Conservation (phyloP, 225 moss, liverwort and hornwort genomes). For the Takakia lepidozioides region DNA sequence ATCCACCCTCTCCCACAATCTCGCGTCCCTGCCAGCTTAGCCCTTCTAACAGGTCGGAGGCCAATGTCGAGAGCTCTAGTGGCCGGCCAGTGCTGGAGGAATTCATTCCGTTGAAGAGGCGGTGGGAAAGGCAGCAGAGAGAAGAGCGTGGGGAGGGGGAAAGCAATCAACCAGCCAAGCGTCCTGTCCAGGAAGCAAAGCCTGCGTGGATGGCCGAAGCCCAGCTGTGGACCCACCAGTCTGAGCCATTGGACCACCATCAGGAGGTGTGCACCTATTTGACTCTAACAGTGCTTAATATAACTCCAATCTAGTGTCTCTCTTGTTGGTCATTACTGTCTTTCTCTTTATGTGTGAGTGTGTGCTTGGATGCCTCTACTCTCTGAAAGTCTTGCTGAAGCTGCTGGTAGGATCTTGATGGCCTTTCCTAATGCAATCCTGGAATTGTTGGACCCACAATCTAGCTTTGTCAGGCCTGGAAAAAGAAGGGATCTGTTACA, state of each 20-base stretch:
- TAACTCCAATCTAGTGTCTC: too few relatives aligned
- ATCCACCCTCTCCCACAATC: constrained; percentile 24
- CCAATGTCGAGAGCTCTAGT: constrained; percentile 41
- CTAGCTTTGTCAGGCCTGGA: too few relatives aligned
- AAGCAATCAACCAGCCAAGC: constrained; percentile 19
- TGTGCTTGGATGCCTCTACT: too few relatives aligned
- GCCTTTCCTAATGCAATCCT: too few relatives aligned
- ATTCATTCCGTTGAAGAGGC: constrained; percentile 61
- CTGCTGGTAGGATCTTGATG: too few relatives aligned
- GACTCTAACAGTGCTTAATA: neutral
- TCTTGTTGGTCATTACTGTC: neutral
- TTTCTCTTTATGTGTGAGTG: too few relatives aligned
- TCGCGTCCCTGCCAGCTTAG: constrained; percentile 28
- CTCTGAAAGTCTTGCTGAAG: too few relatives aligned
- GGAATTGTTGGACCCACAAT: too few relatives aligned
- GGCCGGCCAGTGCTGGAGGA: constrained; percentile 48
- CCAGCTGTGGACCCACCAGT: constrained; percentile 79
- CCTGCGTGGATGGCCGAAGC: constrained; percentile 99
- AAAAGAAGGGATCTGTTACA: too few relatives aligned
- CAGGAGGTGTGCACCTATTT: constrained; percentile 26
- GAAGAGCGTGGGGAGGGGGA: constrained; percentile 22
- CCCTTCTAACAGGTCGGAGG: constrained; percentile 26
- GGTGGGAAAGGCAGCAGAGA: constrained; percentile 51
- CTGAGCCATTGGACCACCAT: constrained; percentile 23
- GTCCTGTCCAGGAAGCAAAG: constrained; percentile 20